Base-by-base conservation (phyloP, 2,329 filamentous ascomycete species). In the Trichophyton verrucosum region DNA sequence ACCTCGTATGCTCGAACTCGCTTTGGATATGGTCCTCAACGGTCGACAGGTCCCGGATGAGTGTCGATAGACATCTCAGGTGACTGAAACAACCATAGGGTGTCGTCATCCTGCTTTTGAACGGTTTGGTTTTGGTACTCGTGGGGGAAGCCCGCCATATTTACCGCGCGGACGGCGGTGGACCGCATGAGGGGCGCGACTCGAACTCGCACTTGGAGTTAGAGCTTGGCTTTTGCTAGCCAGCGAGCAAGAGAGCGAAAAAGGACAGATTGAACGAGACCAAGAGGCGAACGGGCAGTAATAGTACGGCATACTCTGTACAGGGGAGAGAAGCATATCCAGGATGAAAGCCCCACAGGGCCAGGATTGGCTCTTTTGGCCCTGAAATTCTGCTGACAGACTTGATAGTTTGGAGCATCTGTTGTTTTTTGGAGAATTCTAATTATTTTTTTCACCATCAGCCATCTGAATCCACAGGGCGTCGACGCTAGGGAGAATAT, bases 261-360 rank as follows among this genome's bases (percentile, higher is more conserved):
- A 38, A 13, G 33, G 33, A 38, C 33, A 38, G 33, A 38, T 38
- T 38, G 40, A 44, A 17, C 15, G 40, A 44, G 40, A 44, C 15
- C n/a, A 55, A 55, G 51, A 55, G 51, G 51, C 51, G 51, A 55
- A 55, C 51, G 51, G 33, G 33, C 51, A 7, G 51, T 33, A 55
- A 36, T 33, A 55, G 24, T 36, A 36, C 51, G 8, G 51, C 15
- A 33, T 20, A 44, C 40, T 44, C 40, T n/a, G 40, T 44, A 55
- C 51, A 55, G 51, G 51, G 51, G 51, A 55, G 22, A 55, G 51
- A 55, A 33, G 51, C 51, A 55, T 55, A 55, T 36, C 51, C n/a
- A 36, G 51, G 30, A 55, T 55, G 51, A 27, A 30, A 4, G 51
- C 51, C 51, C 51, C 51, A 55, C 51, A 55, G 30, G 51, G 20